Conservation (phyloP, 768 basidiomycete species). For the Rubroboletus satanas region DNA sequence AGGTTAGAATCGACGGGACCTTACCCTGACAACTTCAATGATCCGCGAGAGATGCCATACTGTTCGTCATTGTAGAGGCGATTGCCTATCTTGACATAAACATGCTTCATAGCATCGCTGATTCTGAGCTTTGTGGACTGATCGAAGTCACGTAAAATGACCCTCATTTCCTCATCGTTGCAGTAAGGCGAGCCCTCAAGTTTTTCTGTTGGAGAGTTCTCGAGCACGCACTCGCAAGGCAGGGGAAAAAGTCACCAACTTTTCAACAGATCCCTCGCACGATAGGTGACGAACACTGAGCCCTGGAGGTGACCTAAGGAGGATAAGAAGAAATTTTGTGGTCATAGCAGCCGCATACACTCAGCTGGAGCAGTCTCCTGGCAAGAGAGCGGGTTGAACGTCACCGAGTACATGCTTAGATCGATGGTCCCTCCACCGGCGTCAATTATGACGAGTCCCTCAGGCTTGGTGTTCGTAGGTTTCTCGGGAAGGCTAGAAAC, state of each 20-base stretch:
- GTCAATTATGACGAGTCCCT: conserved; percentile 41
- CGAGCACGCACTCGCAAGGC: background rate
- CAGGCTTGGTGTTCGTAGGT: conserved; percentile 16
- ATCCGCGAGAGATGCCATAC: conserved; percentile 3
- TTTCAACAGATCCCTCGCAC: conserved; percentile 33
- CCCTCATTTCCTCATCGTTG: background rate
- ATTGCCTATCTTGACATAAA: conserved; percentile 1
- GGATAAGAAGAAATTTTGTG: background rate
- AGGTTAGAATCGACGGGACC: background rate
- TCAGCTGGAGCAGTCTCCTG: conserved; percentile 33
- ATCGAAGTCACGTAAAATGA: conserved; percentile 3
- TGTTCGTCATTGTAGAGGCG: conserved; percentile 1
- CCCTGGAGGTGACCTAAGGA: conserved; percentile 41
- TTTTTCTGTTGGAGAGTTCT: conserved; percentile 1
- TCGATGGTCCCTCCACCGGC: conserved; percentile 39
- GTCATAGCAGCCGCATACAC: conserved; percentile 10
- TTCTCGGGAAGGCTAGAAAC: conserved; percentile 35
- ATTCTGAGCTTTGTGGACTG: conserved; percentile 4
- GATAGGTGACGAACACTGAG: conserved; percentile 44
- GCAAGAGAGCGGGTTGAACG: conserved; percentile 17
- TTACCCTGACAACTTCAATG: conserved; percentile 6
- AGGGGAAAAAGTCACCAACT: conserved; percentile 18
- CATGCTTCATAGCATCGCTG: background rate
- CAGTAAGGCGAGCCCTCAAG: conserved; percentile 1
- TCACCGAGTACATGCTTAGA: conserved; percentile 33